Evolutionary conservation across 1,139 yeast genomes (phyloP).

Genomic region (Hanseniaspora uvarum): DNA sequence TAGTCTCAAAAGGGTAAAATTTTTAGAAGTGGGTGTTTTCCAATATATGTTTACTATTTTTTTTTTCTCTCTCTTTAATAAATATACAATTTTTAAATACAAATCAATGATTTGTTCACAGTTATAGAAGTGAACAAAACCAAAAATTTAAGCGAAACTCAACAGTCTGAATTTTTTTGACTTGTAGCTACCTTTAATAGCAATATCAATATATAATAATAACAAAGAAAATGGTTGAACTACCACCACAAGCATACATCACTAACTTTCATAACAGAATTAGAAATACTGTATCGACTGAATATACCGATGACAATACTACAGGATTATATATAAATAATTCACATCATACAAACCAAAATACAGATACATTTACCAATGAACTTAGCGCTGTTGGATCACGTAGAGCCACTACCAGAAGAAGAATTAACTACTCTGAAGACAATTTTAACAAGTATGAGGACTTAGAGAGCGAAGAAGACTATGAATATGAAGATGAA

Average conservation of each 20-base stretch:
- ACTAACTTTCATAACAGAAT: slow-evolving; percentile 61
- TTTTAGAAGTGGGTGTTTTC: not conserved
- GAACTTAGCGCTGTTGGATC: slow-evolving; percentile 41
- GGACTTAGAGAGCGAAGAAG: slow-evolving; percentile 46
- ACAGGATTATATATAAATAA: slow-evolving; percentile 5
- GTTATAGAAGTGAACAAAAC: too few relatives aligned
- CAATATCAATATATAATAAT: too few relatives aligned
- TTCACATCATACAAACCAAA: not conserved
- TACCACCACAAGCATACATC: slow-evolving; percentile 63
- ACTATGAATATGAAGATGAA: slow-evolving; percentile 26
- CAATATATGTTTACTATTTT: not conserved
- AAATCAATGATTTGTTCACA: too few relatives aligned
- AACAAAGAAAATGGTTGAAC: slow-evolving; percentile 17
- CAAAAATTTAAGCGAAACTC: too few relatives aligned
- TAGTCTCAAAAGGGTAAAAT: not conserved
- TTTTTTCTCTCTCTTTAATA: too few relatives aligned
- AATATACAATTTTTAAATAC: too few relatives aligned
- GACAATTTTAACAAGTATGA: slow-evolving; percentile 36
- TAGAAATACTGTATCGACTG: slow-evolving; percentile 43
- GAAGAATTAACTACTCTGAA: slow-evolving; percentile 76
- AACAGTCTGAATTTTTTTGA: too few relatives aligned
- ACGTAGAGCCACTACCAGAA: slow-evolving; percentile 68
- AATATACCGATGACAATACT: slow-evolving; percentile 6
- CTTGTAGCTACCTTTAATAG: too few relatives aligned
- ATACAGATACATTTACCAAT: not conserved